Base-by-base conservation (phyloP, 345 rosid genomes). In the Acer yangbiense region DNA sequence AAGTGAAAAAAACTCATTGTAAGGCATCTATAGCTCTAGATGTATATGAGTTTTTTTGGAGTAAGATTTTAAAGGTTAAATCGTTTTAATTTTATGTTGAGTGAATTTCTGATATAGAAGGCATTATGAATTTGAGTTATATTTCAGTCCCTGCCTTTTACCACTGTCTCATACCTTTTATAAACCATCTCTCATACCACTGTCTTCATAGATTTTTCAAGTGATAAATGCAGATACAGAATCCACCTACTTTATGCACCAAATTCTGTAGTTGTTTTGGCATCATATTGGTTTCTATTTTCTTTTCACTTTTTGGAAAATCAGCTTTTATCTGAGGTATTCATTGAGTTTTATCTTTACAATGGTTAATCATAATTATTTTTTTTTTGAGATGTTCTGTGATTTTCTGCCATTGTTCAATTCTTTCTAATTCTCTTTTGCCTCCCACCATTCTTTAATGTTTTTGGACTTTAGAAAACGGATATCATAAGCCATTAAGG, bases 1-100 rank as follows among this genome's bases (percentile, higher is more conserved):
- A 79, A 74, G 72, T 69, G 67, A 75, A 78, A 81, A 68, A 39
- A 72, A 75, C 52, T 76, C 74, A 64, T 79, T 86, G 91, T 90
- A 69, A 82, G 84, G 66, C 74, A n/a, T 68, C 20, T 10, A 46
- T 74, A 60, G 65, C 55, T 73, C 9, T 16, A 43, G 11, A n/a
- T 68, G 11, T 60, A 11, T 65, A 16, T 43, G 27, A n/a, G 63
- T 58, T n/a, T 58, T 9, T 58, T 16, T n/a, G 7, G 63, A 20
- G 7, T 58, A n/a, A 7, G 25, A 20, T 58, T 58, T 58, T n/a
- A n/a, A 58, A 9, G 25, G 21, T 58, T n/a, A 58, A 20, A 58
- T 58, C 9, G 25, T 58, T 58, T n/a, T 10, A 46, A 46, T 46
- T 44, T 44, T 44, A 44, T 23, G 57, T 58, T 58, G 25, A 58